Evolutionary conservation across 495 filamentous ascomycete species (phyloP).

Genomic region (Penicillium ucsense): DNA sequence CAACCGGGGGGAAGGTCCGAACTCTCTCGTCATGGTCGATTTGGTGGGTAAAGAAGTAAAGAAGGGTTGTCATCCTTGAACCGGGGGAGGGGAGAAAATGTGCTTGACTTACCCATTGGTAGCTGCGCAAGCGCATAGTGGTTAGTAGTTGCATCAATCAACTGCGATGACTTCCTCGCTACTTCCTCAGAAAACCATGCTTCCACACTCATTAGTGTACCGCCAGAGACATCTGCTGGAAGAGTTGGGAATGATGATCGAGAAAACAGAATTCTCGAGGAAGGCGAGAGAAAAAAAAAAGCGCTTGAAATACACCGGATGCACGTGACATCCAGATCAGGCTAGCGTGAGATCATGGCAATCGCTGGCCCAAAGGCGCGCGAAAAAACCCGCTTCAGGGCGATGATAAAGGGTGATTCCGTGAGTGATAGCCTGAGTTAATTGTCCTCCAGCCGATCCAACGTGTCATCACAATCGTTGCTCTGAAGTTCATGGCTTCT

Average conservation of each 20-base stretch:
- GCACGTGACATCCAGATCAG: conserved; percentile 20
- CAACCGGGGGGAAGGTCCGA: conserved; percentile 56
- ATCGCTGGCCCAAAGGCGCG: conserved; percentile 3
- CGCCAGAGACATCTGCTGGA: no score
- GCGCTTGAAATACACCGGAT: conserved; percentile 10
- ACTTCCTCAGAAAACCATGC: no score
- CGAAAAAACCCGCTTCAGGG: conserved; percentile 7
- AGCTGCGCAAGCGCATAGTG: conserved; percentile 10
- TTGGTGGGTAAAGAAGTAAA: conserved; percentile 91
- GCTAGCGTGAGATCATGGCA: conserved; percentile 18
- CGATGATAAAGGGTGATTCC: neutral
- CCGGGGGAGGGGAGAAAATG: conserved; percentile 12
- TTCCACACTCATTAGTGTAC: no score
- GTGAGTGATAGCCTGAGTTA: no score
- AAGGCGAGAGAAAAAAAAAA: conserved; percentile 22
- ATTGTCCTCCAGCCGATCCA: no score
- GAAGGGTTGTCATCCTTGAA: conserved; percentile 73
- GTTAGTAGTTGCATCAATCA: conserved; percentile 12
- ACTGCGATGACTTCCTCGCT: conserved; percentile 1
- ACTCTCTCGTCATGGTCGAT: conserved; percentile 86
- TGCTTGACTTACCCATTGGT: conserved; percentile 17
- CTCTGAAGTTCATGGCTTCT: neutral
- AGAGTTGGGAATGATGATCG: no score
- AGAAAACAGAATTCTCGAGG: conserved; percentile 4
- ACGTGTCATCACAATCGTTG: no score